A percentile compares a stretch with the other conserved stretches of the same genome.
phyloP scores from a whole-genome alignment of 2,329 filamentous ascomycete genomes.

The Calonectria hawksworthii region DNA sequence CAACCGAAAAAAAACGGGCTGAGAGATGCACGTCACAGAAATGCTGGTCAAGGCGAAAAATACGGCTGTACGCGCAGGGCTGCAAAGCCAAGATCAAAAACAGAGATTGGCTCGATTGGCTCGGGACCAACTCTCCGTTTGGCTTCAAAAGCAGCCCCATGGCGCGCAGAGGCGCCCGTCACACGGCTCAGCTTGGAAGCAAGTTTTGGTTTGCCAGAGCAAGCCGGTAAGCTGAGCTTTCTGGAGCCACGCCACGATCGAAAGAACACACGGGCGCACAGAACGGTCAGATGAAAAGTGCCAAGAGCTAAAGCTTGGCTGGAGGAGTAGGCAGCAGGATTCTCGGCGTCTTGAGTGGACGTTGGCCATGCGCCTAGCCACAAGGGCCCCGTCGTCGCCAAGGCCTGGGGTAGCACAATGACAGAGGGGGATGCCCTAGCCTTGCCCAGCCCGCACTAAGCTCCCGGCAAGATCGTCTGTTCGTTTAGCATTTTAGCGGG shows the following conservation, averaged over 20 bases:
- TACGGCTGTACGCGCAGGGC: not conserved
- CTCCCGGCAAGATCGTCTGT: slow-evolving; percentile 2
- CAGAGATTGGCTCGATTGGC: not conserved
- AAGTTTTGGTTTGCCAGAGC: not conserved
- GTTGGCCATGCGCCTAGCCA: slow-evolving; percentile 17
- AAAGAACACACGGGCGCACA: not conserved
- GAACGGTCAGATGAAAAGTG: slow-evolving; percentile 12
- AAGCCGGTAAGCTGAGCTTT: not conserved
- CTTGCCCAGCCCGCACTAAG: not conserved
- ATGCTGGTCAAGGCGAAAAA: not conserved
- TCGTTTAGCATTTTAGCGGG: not conserved
- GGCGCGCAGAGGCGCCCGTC: slow-evolving; percentile 5
- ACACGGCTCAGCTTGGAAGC: not conserved
- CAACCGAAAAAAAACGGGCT: slow-evolving; percentile 5
- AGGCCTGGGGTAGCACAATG: slow-evolving; percentile 8
- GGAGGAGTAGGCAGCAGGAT: slow-evolving; percentile 49
- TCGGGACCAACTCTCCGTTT: not conserved
- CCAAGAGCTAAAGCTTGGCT: not conserved
- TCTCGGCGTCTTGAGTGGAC: slow-evolving; percentile 44
- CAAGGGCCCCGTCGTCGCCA: slow-evolving; percentile 10
- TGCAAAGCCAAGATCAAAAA: not conserved
- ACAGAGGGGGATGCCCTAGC: not conserved
- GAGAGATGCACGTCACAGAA: slow-evolving; percentile 7
- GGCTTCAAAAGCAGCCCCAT: not conserved
- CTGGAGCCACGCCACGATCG: slow-evolving; percentile 11